Conservation (phyloP, 805 yeast genomes). For the Nematodospora valgi region DNA sequence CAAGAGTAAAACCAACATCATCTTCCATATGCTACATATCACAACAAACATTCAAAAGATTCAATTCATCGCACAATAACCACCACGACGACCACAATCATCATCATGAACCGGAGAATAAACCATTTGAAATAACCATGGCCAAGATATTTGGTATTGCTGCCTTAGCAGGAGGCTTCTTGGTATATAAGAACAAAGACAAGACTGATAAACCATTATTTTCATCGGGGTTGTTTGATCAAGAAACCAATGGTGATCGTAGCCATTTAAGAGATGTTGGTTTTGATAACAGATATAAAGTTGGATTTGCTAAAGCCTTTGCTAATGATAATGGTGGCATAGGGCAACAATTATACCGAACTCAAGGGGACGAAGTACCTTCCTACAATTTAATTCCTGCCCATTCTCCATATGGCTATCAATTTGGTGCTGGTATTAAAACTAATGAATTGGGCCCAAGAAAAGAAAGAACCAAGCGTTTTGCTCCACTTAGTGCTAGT, state of each 20-base stretch:
- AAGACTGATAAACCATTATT: conserved; percentile 34
- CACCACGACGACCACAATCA: conserved; percentile 7
- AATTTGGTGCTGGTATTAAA: conserved; percentile 44
- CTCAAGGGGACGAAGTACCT: conserved; percentile 12
- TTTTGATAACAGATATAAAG: conserved; percentile 35
- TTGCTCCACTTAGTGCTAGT: conserved; percentile 29
- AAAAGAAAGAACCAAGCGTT: conserved; percentile 38
- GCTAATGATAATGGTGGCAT: conserved; percentile 45
- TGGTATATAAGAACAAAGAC: conserved; percentile 30
- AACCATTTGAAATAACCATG: conserved; percentile 33
- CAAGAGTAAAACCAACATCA: conserved; percentile 9
- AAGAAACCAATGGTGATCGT: conserved; percentile 27
- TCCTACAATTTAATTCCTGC: conserved; percentile 35
- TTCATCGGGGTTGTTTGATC: conserved; percentile 35
- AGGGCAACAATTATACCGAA: conserved; percentile 35
- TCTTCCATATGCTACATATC: conserved; percentile 5
- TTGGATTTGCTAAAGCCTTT: conserved; percentile 39
- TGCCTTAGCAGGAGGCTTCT: conserved; percentile 33
- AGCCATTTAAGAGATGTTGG: conserved; percentile 33
- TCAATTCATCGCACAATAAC: conserved; percentile 16
- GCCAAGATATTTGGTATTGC: conserved; percentile 42
- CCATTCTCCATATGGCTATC: conserved; percentile 38
- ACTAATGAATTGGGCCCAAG: conserved; percentile 43
- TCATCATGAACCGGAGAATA: conserved; percentile 15
- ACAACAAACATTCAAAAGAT: conserved; percentile 15